phyloP scores from a whole-genome alignment of 495 filamentous ascomycete genomes.

The Thermothielavioides terrestris region DNA sequence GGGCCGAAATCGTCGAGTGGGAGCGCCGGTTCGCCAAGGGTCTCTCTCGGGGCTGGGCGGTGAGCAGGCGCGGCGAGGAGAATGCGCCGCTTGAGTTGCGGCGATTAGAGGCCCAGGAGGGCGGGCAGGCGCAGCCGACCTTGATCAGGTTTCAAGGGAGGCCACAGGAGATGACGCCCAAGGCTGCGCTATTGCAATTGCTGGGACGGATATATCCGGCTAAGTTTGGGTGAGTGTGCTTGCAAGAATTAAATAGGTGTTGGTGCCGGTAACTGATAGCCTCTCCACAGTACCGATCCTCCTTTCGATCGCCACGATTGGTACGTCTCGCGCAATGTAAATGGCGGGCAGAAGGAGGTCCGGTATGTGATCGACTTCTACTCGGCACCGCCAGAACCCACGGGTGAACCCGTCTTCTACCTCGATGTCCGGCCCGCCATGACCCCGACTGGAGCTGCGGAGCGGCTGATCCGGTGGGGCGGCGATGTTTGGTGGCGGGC shows the following conservation, averaged over 20 bases:
- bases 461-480: constrained; percentile 82
- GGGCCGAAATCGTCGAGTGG: constrained; percentile 88
- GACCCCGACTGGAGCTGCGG: constrained; percentile 74
- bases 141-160: constrained; percentile 81
- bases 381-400: constrained; percentile 73
- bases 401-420: constrained; percentile 91
- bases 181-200: constrained; percentile 70
- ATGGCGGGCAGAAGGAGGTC: constrained; percentile 60
- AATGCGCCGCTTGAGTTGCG: constrained; percentile 28
- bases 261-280: neutral
- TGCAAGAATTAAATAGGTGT: neutral
- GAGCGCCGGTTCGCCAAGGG: constrained; percentile 75
- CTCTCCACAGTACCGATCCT: constrained; percentile 52
- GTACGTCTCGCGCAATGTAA: constrained; percentile 66
- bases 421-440: constrained; percentile 92
- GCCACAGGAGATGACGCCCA: constrained; percentile 82
- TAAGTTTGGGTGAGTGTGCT: constrained; percentile 55
- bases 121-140: constrained; percentile 45
- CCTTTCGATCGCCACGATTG: constrained; percentile 99
- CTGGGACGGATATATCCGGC: constrained; percentile 71
- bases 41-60: constrained; percentile 59
- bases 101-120: constrained; percentile 30
- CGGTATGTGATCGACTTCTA: constrained; percentile 99
- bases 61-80: constrained; percentile 65
- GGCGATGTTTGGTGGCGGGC: constrained; percentile 90